Evolutionary conservation across 495 filamentous ascomycete species (phyloP).

Genomic region (Podospora pseudoanserina): DNA sequence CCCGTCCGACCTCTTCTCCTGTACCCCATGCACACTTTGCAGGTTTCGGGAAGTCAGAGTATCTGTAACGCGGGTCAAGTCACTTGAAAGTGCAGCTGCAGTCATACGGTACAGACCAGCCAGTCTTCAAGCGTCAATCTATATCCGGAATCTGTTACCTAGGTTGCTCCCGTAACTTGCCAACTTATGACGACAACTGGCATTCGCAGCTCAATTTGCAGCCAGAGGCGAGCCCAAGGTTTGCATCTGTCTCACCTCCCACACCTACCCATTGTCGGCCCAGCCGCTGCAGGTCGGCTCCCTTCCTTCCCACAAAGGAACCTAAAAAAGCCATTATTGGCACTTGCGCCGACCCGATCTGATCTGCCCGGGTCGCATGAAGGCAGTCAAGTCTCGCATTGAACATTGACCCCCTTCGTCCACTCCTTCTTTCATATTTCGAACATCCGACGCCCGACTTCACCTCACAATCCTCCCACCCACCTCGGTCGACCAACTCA

Average conservation of each 20-base stretch:
- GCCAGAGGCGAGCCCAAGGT: conserved; percentile 20
- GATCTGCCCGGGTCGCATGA: conserved; percentile 20
- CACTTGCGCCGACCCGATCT: conserved; percentile 1
- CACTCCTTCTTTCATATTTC: conserved; percentile 15
- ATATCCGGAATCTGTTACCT: neutral
- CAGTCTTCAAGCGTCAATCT: neutral
- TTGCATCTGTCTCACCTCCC: conserved; percentile 18
- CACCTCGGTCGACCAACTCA: no score
- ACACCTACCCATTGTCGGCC: neutral
- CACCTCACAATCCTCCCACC: conserved; percentile 10
- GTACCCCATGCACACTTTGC: neutral
- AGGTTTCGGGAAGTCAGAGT: neutral
- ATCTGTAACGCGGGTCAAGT: neutral
- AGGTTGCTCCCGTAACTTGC: neutral
- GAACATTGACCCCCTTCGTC: conserved; percentile 20
- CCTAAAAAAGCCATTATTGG: conserved; percentile 8
- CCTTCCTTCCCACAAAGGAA: neutral
- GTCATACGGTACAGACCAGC: neutral
- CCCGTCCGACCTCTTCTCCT: neutral
- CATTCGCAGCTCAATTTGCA: conserved; percentile 14
- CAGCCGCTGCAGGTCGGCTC: conserved; percentile 8
- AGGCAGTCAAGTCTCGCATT: conserved; percentile 17
- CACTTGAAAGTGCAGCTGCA: neutral
- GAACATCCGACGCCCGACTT: neutral
- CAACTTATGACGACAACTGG: conserved; percentile 24